These are phyloP conservation scores for Starmerella powellii DNA, from an alignment of 805 yeast genomes.

Conservation along the genomic window DNA sequence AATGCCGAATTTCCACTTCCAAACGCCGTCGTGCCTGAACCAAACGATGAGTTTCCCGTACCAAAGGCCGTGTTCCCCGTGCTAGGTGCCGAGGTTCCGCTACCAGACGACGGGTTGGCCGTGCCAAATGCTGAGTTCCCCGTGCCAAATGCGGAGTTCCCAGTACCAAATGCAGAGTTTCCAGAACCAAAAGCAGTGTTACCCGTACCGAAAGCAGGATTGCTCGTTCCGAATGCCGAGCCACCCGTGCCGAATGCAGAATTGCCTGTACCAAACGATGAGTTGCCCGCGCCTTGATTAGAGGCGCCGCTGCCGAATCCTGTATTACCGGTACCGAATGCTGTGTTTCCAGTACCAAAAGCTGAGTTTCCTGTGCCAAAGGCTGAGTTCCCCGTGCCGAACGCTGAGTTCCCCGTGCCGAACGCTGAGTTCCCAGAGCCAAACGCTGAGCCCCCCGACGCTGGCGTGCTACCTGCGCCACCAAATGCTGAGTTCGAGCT, in stretches of 20 bases:
- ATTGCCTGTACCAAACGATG: slow-evolving; percentile 21
- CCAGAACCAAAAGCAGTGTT: slow-evolving; percentile 16
- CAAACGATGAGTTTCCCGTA: slow-evolving; percentile 11
- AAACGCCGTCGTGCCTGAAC: slow-evolving; percentile 13
- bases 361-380: slow-evolving; percentile 11
- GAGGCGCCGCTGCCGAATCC: slow-evolving; percentile 21
- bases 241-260: slow-evolving; percentile 25
- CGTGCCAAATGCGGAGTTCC: slow-evolving; percentile 16
- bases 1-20: slow-evolving; percentile 23
- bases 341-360: slow-evolving; percentile 10
- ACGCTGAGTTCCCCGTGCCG: slow-evolving; percentile 20
- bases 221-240: slow-evolving; percentile 18
- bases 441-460: slow-evolving; percentile 10
- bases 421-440: slow-evolving; percentile 16
- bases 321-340: slow-evolving; percentile 9
- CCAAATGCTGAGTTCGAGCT: not conserved
- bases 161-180: slow-evolving; percentile 15
- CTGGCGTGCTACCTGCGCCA: slow-evolving; percentile 13
- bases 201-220: slow-evolving; percentile 19
- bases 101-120: slow-evolving; percentile 7
- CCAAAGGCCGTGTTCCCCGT: slow-evolving; percentile 18
- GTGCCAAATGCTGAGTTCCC: slow-evolving; percentile 12
- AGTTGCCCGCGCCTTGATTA: slow-evolving; percentile 21
- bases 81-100: slow-evolving; percentile 13
- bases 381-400: slow-evolving; percentile 13